Evolutionary conservation across 2,329 filamentous ascomycete genomes (phyloP), one percentile per base, ranked within the genome.

Genomic region (Kalmusia sp.): DNA sequence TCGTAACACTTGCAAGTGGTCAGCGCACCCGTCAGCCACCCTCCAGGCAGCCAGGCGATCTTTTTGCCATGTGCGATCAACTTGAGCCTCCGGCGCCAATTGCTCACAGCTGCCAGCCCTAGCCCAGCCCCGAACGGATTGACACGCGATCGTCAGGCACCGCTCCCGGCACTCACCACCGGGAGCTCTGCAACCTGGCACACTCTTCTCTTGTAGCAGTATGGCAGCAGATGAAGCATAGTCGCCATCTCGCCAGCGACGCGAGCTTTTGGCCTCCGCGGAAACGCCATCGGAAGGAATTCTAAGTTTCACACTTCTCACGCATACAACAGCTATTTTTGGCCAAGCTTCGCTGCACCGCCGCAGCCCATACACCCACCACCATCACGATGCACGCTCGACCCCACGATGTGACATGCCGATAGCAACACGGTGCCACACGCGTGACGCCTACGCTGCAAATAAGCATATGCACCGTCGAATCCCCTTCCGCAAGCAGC

Each of bases 91-190:
- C 57, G 54, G 48, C 54, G 47, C 47, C 44, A 47, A 49, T 39
- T 54, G 31, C 57, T 48, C 38, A 19, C 2, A 37, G 41, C 49
- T 41, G 33, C 31, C 24, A 31, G 30, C 30, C n/a, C n/a, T 24
- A 35, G 34, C 37, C 44, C 35, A 34, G 30, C 33, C 22, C 34
- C 7, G 14, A 21, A 41, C 35, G 8, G 28, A 52, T 41, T 3
- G 44, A 28, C 44, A 46, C 38, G 51, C 57, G 58, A 61, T 61
- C 58, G 58, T 50, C 58, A 61, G 58, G 58, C 51, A 60, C 57
- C 19, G 19, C 25, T 4, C 25, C 38, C 38, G 38, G 38, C 25
- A 30, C 48, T 44, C 41, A 25, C 33, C 39, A n/a, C n/a, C n/a
- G n/a, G n/a, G n/a, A n/a, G n/a, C n/a, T n/a, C n/a, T n/a, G n/a